phyloP scores from a whole-genome alignment of 2,329 filamentous ascomycete species.

The Lecanosticta acicola region DNA sequence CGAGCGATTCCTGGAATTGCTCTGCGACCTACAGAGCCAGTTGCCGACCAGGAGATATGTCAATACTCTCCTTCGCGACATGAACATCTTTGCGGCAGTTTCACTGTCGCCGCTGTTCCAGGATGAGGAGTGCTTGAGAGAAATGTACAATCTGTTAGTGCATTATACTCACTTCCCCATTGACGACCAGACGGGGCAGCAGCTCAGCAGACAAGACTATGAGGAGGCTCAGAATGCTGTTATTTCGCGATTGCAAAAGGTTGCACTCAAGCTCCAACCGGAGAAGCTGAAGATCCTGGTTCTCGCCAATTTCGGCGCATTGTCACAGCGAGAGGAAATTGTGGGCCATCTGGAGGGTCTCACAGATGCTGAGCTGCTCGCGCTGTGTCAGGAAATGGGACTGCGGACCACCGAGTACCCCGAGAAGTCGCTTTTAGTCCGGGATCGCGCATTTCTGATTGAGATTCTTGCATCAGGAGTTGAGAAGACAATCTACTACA shows the following conservation, averaged over 20 bases:
- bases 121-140: slow-evolving; percentile 69
- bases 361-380: slow-evolving; percentile 65
- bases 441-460: slow-evolving; percentile 59
- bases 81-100: slow-evolving; percentile 75
- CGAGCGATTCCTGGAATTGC: slow-evolving; percentile 85
- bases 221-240: slow-evolving; percentile 73
- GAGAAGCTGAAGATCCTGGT: slow-evolving; percentile 87
- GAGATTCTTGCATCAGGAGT: slow-evolving; percentile 71
- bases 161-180: slow-evolving; percentile 88
- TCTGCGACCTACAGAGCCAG: slow-evolving; percentile 87
- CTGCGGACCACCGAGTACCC: slow-evolving; percentile 74
- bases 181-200: slow-evolving; percentile 80
- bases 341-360: slow-evolving; percentile 67
- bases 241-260: slow-evolving; percentile 73
- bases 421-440: slow-evolving; percentile 56
- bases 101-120: slow-evolving; percentile 72
- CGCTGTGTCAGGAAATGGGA: slow-evolving; percentile 65
- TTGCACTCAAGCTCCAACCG: slow-evolving; percentile 74
- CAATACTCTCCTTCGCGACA: slow-evolving; percentile 77
- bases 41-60: slow-evolving; percentile 90
- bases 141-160: slow-evolving; percentile 70
- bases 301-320: slow-evolving; percentile 83
- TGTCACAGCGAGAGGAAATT: slow-evolving; percentile 75
- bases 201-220: slow-evolving; percentile 65
- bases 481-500: slow-evolving; percentile 74